phyloP scores from a whole-genome alignment of 169 alveolate genomes.

The Plasmodium sp. region DNA sequence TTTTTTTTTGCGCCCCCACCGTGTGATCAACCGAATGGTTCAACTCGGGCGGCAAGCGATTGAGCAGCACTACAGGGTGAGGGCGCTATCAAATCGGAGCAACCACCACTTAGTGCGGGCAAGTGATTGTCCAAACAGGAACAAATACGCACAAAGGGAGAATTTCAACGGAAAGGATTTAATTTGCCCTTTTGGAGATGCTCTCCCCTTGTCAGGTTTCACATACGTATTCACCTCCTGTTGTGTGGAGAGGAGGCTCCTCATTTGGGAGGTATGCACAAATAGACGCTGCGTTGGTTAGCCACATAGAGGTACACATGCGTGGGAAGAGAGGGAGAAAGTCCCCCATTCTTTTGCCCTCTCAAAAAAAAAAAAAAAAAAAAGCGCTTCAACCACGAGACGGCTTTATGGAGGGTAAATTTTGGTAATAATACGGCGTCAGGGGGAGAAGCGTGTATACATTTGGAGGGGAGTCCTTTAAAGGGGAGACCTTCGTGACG shows the following conservation, averaged over 20 bases:
- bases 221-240: neutral
- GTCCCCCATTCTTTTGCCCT: neutral
- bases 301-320: neutral
- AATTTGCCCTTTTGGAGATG: neutral
- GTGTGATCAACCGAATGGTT: neutral
- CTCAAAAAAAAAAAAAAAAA: neutral
- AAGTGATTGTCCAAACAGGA: neutral
- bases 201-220: neutral
- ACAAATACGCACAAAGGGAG: neutral
- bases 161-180: neutral
- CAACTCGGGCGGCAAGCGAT: neutral
- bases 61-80: neutral
- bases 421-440: slow-evolving; percentile 33
- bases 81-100: neutral
- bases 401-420: slow-evolving; percentile 53
- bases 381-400: neutral
- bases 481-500: neutral
- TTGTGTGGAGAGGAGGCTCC: neutral
- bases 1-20: neutral
- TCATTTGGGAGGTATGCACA: neutral
- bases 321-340: neutral
- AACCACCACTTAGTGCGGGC: neutral
- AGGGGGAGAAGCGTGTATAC: slow-evolving; percentile 13
- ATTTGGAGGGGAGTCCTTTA: neutral
- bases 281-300: neutral